Evolutionary conservation across 805 yeast species (phyloP).

Genomic region (Schwanniomyces occidentalis): DNA sequence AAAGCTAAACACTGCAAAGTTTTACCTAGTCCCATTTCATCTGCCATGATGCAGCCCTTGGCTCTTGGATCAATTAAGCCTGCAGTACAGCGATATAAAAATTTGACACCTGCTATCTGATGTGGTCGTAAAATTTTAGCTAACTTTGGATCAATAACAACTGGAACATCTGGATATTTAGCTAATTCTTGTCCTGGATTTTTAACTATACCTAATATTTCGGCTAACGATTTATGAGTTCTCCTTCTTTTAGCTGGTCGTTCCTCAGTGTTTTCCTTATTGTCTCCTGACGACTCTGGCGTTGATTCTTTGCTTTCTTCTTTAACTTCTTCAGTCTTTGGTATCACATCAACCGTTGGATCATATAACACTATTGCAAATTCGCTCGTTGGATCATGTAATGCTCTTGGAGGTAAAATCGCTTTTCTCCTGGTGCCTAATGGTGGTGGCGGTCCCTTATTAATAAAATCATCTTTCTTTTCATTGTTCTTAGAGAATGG

Average conservation of each 20-base stretch:
- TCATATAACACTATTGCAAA: conserved; percentile 93
- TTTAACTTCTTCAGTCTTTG: conserved; percentile 22
- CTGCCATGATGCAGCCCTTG: conserved; percentile 97
- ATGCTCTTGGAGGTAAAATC: conserved; percentile 78
- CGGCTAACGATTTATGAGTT: conserved; percentile 69
- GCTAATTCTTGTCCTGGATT: conserved; percentile 48
- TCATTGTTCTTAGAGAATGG: conserved; percentile 51
- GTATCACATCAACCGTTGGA: conserved; percentile 78
- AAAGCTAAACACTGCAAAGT: conserved; percentile 86
- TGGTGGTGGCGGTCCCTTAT: conserved; percentile 66
- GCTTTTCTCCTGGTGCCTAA: conserved; percentile 77
- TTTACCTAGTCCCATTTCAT: conserved; percentile 94
- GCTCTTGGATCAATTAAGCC: conserved; percentile 84
- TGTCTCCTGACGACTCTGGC: conserved; percentile 12
- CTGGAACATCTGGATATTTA: conserved; percentile 84
- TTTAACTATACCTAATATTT: conserved; percentile 70
- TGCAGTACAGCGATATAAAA: conserved; percentile 85
- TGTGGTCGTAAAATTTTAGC: conserved; percentile 89
- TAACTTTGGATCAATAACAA: conserved; percentile 88
- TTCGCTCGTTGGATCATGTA: conserved; percentile 94
- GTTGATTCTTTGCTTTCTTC: conserved; percentile 13
- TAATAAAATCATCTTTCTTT: conserved; percentile 30
- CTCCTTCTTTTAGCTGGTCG: conserved; percentile 36
- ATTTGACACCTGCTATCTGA: conserved; percentile 93
- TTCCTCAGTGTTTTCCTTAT: conserved; percentile 13